Evolutionary conservation across 164 flowering plant genomes (phyloP).

Genomic region (Macadamia tetraphylla): DNA sequence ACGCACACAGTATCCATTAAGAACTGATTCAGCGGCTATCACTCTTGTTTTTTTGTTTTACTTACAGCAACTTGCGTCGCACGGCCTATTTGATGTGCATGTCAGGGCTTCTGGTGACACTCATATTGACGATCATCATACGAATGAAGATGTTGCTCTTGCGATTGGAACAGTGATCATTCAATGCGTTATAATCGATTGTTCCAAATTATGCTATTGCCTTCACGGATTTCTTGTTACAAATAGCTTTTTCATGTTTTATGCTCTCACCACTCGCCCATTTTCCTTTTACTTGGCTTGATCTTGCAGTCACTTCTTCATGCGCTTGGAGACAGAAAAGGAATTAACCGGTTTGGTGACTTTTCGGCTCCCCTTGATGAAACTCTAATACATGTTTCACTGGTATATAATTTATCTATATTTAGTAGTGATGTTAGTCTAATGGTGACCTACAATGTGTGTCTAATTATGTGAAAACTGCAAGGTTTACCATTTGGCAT

Average conservation of each 20-base stretch:
- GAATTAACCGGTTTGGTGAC: conserved; percentile 94
- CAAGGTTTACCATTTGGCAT: too few species aligned
- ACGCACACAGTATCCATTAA: not conserved
- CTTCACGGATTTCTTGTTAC: not conserved
- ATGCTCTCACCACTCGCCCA: not conserved
- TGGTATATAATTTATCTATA: conserved; percentile 51
- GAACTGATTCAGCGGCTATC: not conserved
- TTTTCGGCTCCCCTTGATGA: conserved; percentile 98
- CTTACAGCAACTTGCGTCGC: conserved; percentile 91
- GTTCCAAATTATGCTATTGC: too few species aligned
- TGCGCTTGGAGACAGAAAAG: conserved; percentile 93
- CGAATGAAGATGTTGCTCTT: conserved; percentile 98
- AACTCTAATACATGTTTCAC: conserved; percentile 78
- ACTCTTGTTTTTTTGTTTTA: conserved; percentile 12
- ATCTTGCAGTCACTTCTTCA: conserved; percentile 63
- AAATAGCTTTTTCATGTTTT: not conserved
- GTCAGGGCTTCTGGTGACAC: conserved; percentile 84
- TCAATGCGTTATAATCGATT: too few species aligned
- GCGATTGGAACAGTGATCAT: conserved; percentile 81
- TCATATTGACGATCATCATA: conserved; percentile 98
- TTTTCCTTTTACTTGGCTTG: conserved; percentile 10
- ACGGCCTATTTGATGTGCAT: conserved; percentile 88
- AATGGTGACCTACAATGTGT: too few species aligned
- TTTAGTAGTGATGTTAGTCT: not conserved
- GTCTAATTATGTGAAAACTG: too few species aligned